Evolutionary conservation across 768 basidiomycete genomes (phyloP), one percentile per base, ranked within the genome.

Genomic region (Podaxis sp.): DNA sequence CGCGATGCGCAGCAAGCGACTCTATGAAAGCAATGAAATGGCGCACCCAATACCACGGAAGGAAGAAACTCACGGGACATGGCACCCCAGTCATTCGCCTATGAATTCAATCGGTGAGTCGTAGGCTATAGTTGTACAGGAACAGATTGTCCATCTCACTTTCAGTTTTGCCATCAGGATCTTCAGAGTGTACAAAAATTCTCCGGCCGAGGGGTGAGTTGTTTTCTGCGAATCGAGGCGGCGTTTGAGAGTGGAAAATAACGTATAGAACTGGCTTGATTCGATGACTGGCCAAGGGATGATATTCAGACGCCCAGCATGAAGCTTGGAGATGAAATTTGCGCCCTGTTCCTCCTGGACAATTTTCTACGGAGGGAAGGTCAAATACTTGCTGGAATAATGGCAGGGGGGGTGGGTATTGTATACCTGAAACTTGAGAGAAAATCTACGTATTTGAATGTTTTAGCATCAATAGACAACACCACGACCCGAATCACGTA

Each of bases 211-310:
- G 0, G 67, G 70, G 64, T 87, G 84, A 0, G 84, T 83, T 0
- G 79, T 57, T 2, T 65, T 61, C 61, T 86, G 84, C 48, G 74
- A 71, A 61, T 86, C 81, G 4, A 88, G 67, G 2, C 71, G 71
- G 53, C 69, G 72, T 62, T 81, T 83, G 32, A 88, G 62, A 0
- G 71, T 68, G 0, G 74, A 73, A 57, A 87, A 85, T n/a, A 86
- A 65, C 2, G 68, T 73, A 61, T 88, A 88, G 66, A 88, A 88
- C 23, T 84, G 78, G 48, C 70, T 76, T 0, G 86, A 86, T 64
- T 85, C 82, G 32, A 88, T 86, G 48, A 88, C 83, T 0, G 85
- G 85, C 87, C 87, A 88, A 3, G 86, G 86, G 11, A 87, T 76
- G 14, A 88, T 87, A 38, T 74, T 75, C 5, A 87, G 64, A 55